Base-by-base conservation (phyloP, 371 early-diverging fungal species). In the Saksenaea vasiformis region DNA sequence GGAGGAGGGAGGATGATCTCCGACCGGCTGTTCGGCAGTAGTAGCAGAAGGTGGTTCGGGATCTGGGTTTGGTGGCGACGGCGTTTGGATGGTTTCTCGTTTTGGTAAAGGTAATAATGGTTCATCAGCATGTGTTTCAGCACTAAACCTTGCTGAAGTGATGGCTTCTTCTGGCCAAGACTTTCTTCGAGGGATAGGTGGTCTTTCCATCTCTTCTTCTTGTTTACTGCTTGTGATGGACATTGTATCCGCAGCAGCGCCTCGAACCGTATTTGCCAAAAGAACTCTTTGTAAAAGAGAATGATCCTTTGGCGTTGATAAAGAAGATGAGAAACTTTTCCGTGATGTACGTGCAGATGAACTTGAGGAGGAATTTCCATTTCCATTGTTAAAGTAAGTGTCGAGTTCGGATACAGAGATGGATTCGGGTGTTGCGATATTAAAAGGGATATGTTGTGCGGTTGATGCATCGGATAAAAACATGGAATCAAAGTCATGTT, bases 391-490 rank as follows among this genome's bases (percentile, higher is more conserved):
- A 57, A 82, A 82, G 24, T 82, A 82, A 22, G 70, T 61, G 31
- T 82, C 83, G 15, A 82, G 55, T 59, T 82, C 83, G 17, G 76
- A 69, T 13, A 78, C 74, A 31, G 80, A 78, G 3, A 79, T 70
- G 19, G 83, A 79, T 60, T 82, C 80, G 8, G 83, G 83, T 13
- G 79, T 69, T 26, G 71, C 78, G 61, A 82, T 78, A 43, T 76
- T 74, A 44, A 77, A 67, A 13, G 61, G 66, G 22, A 71, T 51
- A 47, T 66, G 62, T 56, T 72, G 64, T 22, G 56, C 36, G 34
- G 65, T 41, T 62, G 75, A 36, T 60, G 58, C 60, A 61, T 75
- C 61, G 47, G 80, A 68, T 17, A 82, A 54, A 55, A 76, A 75
- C 5, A 75, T 74, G 27, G 68, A 71, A 62, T 82, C 82, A 58